phyloP scores from a whole-genome alignment of 2,329 filamentous ascomycete genomes.

The Beauveria pseudobassiana region DNA sequence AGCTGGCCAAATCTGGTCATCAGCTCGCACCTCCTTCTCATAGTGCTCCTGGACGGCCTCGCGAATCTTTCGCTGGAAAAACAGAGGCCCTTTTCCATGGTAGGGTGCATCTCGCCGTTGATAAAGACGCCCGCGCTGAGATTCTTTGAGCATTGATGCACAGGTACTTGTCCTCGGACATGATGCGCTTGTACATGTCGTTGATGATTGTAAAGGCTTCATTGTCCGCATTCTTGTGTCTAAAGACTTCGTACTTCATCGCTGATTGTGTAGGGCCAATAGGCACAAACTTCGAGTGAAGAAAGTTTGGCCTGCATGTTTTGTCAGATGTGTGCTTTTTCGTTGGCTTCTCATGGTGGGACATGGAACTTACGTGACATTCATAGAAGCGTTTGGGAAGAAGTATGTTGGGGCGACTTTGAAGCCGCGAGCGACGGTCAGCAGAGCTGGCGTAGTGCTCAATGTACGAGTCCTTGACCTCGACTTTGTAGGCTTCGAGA shows the following conservation, averaged over 20 bases:
- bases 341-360: neutral
- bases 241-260: conserved; percentile 58
- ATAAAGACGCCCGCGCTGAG: conserved; percentile 54
- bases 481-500: conserved; percentile 46
- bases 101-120: conserved; percentile 56
- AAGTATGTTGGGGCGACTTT: conserved; percentile 39
- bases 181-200: conserved; percentile 55
- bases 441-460: conserved; percentile 42
- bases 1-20: conserved; percentile 46
- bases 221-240: conserved; percentile 52
- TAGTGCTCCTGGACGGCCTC: conserved; percentile 40
- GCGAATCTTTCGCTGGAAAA: conserved; percentile 46
- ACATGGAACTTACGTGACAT: conserved; percentile 35
- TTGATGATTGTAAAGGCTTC: conserved; percentile 50
- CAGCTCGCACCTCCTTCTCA: conserved; percentile 35
- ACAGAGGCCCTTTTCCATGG: conserved; percentile 50
- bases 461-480: conserved; percentile 40
- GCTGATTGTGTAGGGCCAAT: conserved; percentile 39
- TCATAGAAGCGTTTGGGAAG: conserved; percentile 44
- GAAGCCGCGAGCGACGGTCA: too few species aligned
- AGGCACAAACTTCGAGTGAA: conserved; percentile 58
- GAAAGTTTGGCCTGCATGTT: conserved; percentile 47
- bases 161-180: conserved; percentile 57
- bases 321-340: neutral
- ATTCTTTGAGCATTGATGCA: conserved; percentile 53